A percentile compares a stretch with the other conserved stretches of the same genome.
Evolutionary conservation across 257 asterid genomes (phyloP).

Genomic region (Capsicum baccatum): DNA sequence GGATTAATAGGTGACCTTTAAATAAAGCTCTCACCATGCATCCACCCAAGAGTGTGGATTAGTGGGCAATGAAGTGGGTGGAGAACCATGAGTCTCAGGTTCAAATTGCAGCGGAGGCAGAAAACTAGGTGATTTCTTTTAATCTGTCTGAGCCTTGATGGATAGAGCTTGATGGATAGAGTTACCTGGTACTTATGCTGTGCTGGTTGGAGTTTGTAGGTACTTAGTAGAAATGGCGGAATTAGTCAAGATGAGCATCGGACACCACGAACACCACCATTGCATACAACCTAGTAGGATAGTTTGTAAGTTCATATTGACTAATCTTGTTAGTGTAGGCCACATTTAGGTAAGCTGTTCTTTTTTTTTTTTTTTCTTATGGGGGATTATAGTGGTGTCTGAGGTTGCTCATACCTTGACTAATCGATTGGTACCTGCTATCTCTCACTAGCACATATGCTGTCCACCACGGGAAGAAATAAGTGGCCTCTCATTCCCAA

Average conservation of each 20-base stretch:
- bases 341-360: background rate
- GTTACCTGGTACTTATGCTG: background rate
- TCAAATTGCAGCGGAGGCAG: background rate
- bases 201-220: background rate
- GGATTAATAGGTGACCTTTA: background rate
- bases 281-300: background rate
- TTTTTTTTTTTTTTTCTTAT: background rate
- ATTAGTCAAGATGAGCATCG: too few relatives aligned
- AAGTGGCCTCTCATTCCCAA: background rate
- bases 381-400: background rate
- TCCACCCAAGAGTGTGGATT: background rate
- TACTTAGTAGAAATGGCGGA: too few relatives aligned
- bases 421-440: background rate
- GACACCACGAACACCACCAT: too few relatives aligned
- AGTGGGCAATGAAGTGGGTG: background rate
- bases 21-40: background rate
- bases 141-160: background rate
- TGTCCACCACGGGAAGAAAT: background rate
- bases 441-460: background rate
- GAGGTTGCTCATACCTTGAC: background rate
- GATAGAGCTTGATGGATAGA: background rate
- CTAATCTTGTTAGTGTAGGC: constrained; percentile 2
- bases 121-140: background rate
- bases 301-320: background rate
- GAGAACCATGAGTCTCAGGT: background rate